These are phyloP conservation scores for Cyclostephanos tholiformis DNA, from an alignment of 108 stramenopile genomes.

Conservation along the genomic window DNA sequence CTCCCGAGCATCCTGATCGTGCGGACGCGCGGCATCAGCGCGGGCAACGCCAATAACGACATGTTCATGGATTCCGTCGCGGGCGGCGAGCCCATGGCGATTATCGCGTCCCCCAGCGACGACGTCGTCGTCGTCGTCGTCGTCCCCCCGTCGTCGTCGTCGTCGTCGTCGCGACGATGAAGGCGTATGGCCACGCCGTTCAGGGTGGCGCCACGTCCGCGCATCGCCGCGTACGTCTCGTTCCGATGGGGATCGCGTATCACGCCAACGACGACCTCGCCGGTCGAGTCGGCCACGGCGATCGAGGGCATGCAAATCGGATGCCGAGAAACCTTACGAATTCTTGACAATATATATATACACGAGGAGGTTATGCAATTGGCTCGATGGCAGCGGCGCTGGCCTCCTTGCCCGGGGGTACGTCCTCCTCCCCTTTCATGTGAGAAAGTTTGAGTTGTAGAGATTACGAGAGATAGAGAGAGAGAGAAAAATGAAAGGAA, in stretches of 20 bases:
- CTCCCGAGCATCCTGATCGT: constrained; percentile 81
- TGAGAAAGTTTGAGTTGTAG: too few relatives aligned
- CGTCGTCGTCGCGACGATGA: background rate
- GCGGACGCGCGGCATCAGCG: constrained; percentile 71
- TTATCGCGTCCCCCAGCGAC: constrained; percentile 58
- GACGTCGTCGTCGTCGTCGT: constrained; percentile 14
- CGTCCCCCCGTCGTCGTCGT: constrained; percentile 17
- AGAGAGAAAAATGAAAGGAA: too few relatives aligned
- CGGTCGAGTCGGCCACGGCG: constrained; percentile 70
- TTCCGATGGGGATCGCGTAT: constrained; percentile 86
- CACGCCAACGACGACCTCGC: constrained; percentile 77
- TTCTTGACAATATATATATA: too few relatives aligned
- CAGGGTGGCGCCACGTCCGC: constrained; percentile 72
- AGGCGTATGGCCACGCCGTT: constrained; percentile 50
- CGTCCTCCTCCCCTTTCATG: constrained; percentile 85
- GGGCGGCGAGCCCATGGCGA: constrained; percentile 84
- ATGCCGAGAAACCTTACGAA: too few relatives aligned
- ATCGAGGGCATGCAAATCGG: constrained; percentile 80
- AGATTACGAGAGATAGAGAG: too few relatives aligned
- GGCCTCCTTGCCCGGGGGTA: constrained; percentile 80
- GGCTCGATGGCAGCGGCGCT: constrained; percentile 68
- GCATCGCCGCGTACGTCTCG: constrained; percentile 81
- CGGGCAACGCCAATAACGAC: constrained; percentile 65
- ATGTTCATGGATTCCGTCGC: constrained; percentile 58
- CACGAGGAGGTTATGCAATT: constrained; percentile 35